These are phyloP conservation scores for Suhomyces choctaworum DNA, from an alignment of 1,139 yeast species.

Conservation along the genomic window DNA sequence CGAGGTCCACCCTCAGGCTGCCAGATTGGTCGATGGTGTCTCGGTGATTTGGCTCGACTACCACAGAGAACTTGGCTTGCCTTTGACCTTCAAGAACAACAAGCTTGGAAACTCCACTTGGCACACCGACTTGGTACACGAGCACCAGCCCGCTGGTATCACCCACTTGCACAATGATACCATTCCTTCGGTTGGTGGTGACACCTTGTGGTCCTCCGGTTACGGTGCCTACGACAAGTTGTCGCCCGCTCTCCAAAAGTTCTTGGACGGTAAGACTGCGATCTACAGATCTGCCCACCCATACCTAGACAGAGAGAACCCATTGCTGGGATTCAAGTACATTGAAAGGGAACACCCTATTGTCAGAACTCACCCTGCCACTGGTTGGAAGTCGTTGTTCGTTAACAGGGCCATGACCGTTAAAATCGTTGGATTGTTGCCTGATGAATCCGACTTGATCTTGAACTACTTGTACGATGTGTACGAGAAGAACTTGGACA, in stretches of 20 bases:
- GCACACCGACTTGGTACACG: conserved; percentile 53
- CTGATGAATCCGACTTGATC: conserved; percentile 38
- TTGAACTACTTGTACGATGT: conserved; percentile 42
- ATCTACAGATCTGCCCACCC: conserved; percentile 45
- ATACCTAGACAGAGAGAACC: conserved; percentile 43
- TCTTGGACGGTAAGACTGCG: conserved; percentile 51
- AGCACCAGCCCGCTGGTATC: conserved; percentile 48
- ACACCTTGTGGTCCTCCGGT: conserved; percentile 52
- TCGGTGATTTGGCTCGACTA: conserved; percentile 57
- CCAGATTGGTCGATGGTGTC: conserved; percentile 39
- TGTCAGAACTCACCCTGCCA: conserved; percentile 54
- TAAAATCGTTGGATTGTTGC: conserved; percentile 46
- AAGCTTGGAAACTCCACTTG: conserved; percentile 39
- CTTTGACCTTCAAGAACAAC: conserved; percentile 32
- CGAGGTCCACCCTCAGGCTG: conserved; percentile 44
- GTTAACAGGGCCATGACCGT: conserved; percentile 46
- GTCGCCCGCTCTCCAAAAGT: conserved; percentile 48
- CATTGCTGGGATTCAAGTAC: conserved; percentile 41
- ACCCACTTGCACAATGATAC: conserved; percentile 50
- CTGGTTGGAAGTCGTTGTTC: conserved; percentile 52
- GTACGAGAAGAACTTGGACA: conserved; percentile 46
- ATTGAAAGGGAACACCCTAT: conserved; percentile 49
- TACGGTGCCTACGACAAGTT: conserved; percentile 53
- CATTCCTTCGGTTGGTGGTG: conserved; percentile 50
- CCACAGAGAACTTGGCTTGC: conserved; percentile 23